These are phyloP conservation scores for Ophiorrhiza pumila DNA, from an alignment of 257 asterid genomes.

Conservation along the genomic window DNA sequence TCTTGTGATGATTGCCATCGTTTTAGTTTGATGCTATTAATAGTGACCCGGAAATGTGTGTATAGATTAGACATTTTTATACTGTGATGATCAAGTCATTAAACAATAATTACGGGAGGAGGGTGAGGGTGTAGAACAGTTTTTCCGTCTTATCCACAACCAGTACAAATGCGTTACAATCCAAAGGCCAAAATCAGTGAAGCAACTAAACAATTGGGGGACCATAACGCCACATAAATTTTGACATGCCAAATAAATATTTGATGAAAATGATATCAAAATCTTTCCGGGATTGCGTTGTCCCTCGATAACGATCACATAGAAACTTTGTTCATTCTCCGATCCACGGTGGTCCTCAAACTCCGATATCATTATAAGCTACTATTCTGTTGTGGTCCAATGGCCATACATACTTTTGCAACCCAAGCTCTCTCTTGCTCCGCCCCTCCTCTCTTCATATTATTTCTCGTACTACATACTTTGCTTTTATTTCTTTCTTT, in stretches of 20 bases:
- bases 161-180: background rate
- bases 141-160: background rate
- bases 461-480: too few species aligned
- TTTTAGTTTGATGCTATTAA: background rate
- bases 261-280: constrained; percentile 49
- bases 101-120: background rate
- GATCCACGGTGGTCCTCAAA: constrained; percentile 32
- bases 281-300: constrained; percentile 56
- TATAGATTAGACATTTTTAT: background rate
- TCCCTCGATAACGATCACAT: constrained; percentile 44
- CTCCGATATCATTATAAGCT: background rate
- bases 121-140: too few species aligned
- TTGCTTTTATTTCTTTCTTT: too few species aligned
- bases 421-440: background rate
- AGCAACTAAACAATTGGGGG: constrained; percentile 22
- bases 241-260: constrained; percentile 20
- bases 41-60: background rate
- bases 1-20: background rate
- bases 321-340: constrained; percentile 24
- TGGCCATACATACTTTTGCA: background rate
- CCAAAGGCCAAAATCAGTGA: background rate
- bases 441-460: too few species aligned
- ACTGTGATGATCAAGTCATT: too few species aligned
- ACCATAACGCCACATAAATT: constrained; percentile 16
- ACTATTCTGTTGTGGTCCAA: constrained; percentile 3